Base-by-base conservation (phyloP, 2,329 filamentous ascomycete genomes). In the Hortaea werneckii region DNA sequence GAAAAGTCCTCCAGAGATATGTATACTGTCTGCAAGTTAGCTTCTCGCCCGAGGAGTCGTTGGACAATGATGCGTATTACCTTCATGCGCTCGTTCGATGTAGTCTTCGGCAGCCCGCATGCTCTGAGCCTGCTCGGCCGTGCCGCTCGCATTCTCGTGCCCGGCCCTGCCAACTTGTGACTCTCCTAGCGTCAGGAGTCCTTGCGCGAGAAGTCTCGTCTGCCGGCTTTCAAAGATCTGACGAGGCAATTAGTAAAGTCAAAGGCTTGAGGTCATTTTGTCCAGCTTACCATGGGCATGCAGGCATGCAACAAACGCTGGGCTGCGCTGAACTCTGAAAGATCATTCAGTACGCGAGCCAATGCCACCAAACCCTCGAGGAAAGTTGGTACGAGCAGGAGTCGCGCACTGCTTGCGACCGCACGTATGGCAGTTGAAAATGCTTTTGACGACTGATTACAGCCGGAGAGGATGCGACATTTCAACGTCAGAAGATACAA, bases 351-450 rank as follows among this genome's bases (percentile, higher is more conserved):
- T 12, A 94, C 80, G 12, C 76, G 77, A 3, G 80, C 76, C 1
- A 95, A 62, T 0, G 77, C 72, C 1, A 78, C 80, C 1, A 86
- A 74, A 0, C 86, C 79, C 50, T 83, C 77, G 80, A 87, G 92
- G 6, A 95, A 69, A 12, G 77, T 75, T 0, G 79, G 77, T 11
- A 89, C 72, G 6, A 90, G 68, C 1, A 80, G 75, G 1, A 83
- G 78, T 40, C 80, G 76, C 70, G 84, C 80, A 0, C 86, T 82
- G 12, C 87, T 78, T 58, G 77, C 82, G 2, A 85, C 82, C 1
- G 87, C 87, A 38, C 85, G 77, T 57, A 94, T 73, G 4, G 80
- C 80, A 5, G 89, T 74, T 2, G 84, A 87, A 62, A 95, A 87
- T 0, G 80, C 87, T 49, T 83, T 78, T 54, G 86, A 78, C 0